These are phyloP conservation scores for Magnolia officinalis DNA, from an alignment of 164 flowering plant species.

Conservation along the genomic window DNA sequence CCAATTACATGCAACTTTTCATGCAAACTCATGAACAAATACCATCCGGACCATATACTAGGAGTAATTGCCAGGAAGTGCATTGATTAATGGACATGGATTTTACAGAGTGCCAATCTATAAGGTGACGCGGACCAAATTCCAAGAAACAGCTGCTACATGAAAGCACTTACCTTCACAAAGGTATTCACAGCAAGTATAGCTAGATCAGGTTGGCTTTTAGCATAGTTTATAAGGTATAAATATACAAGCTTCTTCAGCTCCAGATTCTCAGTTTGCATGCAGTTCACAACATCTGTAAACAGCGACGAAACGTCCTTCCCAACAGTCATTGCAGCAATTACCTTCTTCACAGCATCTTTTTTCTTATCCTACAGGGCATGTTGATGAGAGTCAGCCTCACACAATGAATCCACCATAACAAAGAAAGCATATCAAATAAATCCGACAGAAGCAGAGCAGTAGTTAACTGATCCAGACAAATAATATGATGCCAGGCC, in stretches of 20 bases:
- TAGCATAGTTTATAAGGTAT: conserved; percentile 96
- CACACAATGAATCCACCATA: no score
- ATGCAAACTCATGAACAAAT: no score
- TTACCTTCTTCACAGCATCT: conserved; percentile 98
- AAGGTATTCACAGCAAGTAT: conserved; percentile 98
- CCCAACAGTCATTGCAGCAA: conserved; percentile 99
- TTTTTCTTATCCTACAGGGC: conserved; percentile 88
- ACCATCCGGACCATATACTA: no score
- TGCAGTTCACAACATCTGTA: conserved; percentile 98
- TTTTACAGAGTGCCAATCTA: no score
- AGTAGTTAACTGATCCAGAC: no score
- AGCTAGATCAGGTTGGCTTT: conserved; percentile 98
- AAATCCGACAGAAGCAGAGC: no score
- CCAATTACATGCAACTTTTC: no score
- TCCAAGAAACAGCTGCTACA: no score
- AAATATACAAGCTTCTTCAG: conserved; percentile 95
- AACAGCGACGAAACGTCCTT: conserved; percentile 98
- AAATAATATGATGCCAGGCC: no score
- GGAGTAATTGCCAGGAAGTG: no score
- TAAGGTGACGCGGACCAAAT: not conserved
- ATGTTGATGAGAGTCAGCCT: conserved; percentile 5
- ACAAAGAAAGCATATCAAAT: no score
- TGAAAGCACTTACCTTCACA: conserved; percentile 64
- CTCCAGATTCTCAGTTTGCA: conserved; percentile 99
- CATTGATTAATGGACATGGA: no score